These are phyloP conservation scores for Theobroma cacao DNA, from an alignment of 345 rosid genomes.

Conservation along the genomic window DNA sequence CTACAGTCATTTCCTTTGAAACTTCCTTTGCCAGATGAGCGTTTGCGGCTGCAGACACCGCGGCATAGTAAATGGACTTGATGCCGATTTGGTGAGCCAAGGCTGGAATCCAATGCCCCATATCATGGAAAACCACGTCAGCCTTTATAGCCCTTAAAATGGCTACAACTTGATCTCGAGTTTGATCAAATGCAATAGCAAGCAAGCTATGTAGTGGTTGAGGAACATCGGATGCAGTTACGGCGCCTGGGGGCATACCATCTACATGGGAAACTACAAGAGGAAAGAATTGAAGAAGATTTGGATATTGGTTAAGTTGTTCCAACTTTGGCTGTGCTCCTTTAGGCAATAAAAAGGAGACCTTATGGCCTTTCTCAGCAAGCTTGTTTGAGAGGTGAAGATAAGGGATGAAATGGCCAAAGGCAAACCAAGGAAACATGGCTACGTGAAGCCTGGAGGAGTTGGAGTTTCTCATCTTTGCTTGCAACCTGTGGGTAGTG, in stretches of 20 bases:
- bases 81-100: slow-evolving; percentile 12
- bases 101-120: slow-evolving; percentile 27
- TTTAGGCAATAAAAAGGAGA: slow-evolving; percentile 43
- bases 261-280: slow-evolving; percentile 35
- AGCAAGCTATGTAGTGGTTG: background rate
- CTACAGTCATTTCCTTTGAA: background rate
- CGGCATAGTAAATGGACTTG: slow-evolving; percentile 10
- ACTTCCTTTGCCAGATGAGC: background rate
- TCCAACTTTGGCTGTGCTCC: slow-evolving; percentile 32
- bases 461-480: background rate
- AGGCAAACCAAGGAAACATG: slow-evolving; percentile 63
- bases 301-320: slow-evolving; percentile 36
- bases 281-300: slow-evolving; percentile 33
- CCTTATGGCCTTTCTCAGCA: slow-evolving; percentile 42
- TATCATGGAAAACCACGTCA: slow-evolving; percentile 25
- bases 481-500: background rate
- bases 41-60: background rate
- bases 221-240: slow-evolving; percentile 24
- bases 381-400: slow-evolving; percentile 55
- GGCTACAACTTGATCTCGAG: background rate
- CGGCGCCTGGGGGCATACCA: slow-evolving; percentile 28
- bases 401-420: slow-evolving; percentile 59
- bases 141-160: slow-evolving; percentile 5
- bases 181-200: background rate
- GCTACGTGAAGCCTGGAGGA: slow-evolving; percentile 28